phyloP scores from a whole-genome alignment of 2,329 filamentous ascomycete genomes.

The Arthrobotrys sinensis region DNA sequence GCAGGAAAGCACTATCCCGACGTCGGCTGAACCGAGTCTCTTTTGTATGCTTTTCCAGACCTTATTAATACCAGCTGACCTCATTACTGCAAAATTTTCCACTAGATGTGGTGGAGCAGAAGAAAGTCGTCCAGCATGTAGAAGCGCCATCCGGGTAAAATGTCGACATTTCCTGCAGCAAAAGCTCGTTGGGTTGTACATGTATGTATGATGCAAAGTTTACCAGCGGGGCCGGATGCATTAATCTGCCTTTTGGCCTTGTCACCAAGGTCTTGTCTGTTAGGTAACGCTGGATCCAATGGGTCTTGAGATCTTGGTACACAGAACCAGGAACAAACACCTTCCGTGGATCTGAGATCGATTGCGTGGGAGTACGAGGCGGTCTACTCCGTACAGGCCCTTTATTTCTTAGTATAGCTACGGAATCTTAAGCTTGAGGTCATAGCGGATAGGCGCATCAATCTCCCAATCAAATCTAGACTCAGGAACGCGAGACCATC shows the following conservation, averaged over 20 bases:
- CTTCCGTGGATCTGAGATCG: neutral
- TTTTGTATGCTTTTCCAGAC: neutral
- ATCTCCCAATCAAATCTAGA: neutral
- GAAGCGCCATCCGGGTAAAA: slow-evolving; percentile 26
- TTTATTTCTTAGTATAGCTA: neutral
- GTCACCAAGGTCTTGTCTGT: slow-evolving; percentile 13
- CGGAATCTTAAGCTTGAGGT: slow-evolving; percentile 19
- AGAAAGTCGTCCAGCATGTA: slow-evolving; percentile 1
- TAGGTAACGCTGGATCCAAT: slow-evolving; percentile 12
- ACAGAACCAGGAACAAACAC: neutral
- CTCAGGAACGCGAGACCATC: slow-evolving; percentile 15
- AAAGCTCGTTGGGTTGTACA: neutral
- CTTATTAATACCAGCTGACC: slow-evolving; percentile 14
- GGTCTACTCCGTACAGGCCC: neutral
- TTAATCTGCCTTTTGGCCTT: neutral
- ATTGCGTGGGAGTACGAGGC: neutral
- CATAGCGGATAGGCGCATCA: slow-evolving; percentile 4
- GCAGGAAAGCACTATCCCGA: neutral
- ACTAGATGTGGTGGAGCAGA: slow-evolving; percentile 5
- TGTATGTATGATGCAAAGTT: slow-evolving; percentile 5
- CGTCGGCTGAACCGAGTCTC: neutral
- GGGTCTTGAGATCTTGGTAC: slow-evolving; percentile 20
- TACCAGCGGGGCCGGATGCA: neutral
- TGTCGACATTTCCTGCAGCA: slow-evolving; percentile 26
- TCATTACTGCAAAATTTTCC: neutral